Evolutionary conservation across 2,329 filamentous ascomycete species (phyloP), one percentile per base, ranked within the genome.

Genomic region (Fusarium albosuccineum): DNA sequence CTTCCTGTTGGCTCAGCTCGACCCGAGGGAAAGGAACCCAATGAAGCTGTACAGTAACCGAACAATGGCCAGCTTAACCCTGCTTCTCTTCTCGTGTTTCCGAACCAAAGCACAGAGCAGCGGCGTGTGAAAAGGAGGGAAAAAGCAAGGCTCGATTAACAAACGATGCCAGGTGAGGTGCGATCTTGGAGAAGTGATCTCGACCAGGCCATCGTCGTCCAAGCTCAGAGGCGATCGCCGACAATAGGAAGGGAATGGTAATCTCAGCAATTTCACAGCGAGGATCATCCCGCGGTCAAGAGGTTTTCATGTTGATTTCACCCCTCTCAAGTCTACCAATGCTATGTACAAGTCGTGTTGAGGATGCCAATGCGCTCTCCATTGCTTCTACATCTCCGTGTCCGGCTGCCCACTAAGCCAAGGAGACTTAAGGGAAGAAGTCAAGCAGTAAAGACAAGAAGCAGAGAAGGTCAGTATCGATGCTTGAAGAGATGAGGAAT

Each of bases 1-100:
- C 52, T 65, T 67, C 68, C 68, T 61, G 63, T 71, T 71, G 68
- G 68, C 46, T 66, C 66, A 57, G 37, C 61, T 54, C 33, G 57
- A 53, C 58, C 64, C 68, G 57, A 67, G 48, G 65, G 63, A 27
- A 22, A 6, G 68, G 68, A 57, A 59, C 27, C 57, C 68, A 70
- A 67, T 70, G 10, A 49, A 14, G 29, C 7, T 26, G 6, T 27
- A 13, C 11, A 2, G 9, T 64, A 51, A 40, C 44, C 52, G 45
- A 51, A 57, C 44, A 55, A 65, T 56, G 51, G 57, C 30, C 50
- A 53, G 36, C 39, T 54, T 30, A 64, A 57, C 62, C 68, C 48
- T 63, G 57, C 30, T 26, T 14, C 40, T 13, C 45, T 54, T 50
- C 60, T 56, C 46, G 50, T 40, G 45, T 55, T 46, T 39, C 27